Evolutionary conservation across 106 monocot species (phyloP).

Genomic region (Dendrobium catenatum): DNA sequence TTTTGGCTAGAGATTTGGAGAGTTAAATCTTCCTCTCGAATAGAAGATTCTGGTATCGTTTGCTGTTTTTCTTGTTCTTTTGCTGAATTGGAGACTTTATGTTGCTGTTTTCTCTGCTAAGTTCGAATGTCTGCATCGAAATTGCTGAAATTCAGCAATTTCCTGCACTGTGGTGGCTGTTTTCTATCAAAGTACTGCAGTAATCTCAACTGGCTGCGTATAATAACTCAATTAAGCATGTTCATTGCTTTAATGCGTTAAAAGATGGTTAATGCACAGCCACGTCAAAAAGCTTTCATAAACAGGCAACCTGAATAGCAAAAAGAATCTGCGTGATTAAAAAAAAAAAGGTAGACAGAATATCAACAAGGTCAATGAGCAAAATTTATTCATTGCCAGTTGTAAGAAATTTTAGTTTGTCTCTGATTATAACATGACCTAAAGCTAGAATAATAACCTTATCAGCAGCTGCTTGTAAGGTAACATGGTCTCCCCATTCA

Average conservation of each 20-base stretch:
- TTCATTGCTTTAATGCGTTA: not conserved
- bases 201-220: not conserved
- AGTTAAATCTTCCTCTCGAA: too few relatives aligned
- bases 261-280: not conserved
- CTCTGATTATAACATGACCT: not conserved
- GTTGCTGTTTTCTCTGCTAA: too few relatives aligned
- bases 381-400: not conserved
- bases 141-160: too few relatives aligned
- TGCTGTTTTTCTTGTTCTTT: too few relatives aligned
- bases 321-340: not conserved
- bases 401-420: not conserved
- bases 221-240: not conserved
- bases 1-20: too few relatives aligned
- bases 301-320: too few relatives aligned
- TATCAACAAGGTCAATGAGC: not conserved
- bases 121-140: too few relatives aligned
- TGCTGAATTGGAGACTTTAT: too few relatives aligned
- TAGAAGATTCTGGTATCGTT: too few relatives aligned
- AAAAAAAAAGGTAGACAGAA: not conserved
- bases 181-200: not conserved
- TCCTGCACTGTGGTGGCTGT: too few relatives aligned
- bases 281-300: not conserved
- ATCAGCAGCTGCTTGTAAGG: constrained; percentile 98
- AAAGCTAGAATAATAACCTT: constrained; percentile 41
- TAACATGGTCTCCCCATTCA: constrained; percentile 99